Evolutionary conservation across 768 basidiomycete species (phyloP), one percentile per base, ranked within the genome.

Genomic region (Mycena pura): DNA sequence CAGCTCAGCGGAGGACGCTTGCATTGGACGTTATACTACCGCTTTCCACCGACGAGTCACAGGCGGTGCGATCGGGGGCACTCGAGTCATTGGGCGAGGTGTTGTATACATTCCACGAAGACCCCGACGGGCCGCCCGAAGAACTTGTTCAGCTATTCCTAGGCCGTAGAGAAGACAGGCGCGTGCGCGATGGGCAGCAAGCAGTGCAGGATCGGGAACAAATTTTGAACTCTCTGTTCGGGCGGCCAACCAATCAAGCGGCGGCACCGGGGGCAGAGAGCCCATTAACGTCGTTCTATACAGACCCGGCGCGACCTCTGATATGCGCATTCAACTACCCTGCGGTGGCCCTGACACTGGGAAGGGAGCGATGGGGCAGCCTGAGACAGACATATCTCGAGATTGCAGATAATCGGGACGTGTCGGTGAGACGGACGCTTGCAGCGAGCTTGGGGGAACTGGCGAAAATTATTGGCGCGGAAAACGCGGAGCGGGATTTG

Each of bases 251-350:
- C 15, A 57, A 45, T 15, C 47, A 49, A 28, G 49, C 27, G 38
- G 15, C 32, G 5, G 43, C 38, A 38, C 41, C 50, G 11, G 17
- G 29, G 40, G 43, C 56, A 32, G 52, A 56, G 6, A 62, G 55
- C 38, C 64, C 75, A 41, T 57, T 81, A 61, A 81, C 83, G 55
- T 73, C 77, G 32, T 84, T 86, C 68, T 84, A 80, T 68, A 79
- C 82, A 36, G 90, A 94, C 70, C 84, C 87, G 4, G 84, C 89
- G 47, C 86, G 93, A 11, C 84, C 90, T 2, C 78, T 93, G 21
- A 86, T 93, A 40, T 91, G 90, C 71, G 92, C 92, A 6, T 95
- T 93, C 76, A 94, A 97, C 76, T 91, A 92, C 70, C 96, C 96
- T 22, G 96, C 95, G 6, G 92, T 98, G 8, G 86, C 88, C 4